These are phyloP conservation scores for Kazachstania bromeliacearum DNA, from an alignment of 805 yeast species.

Conservation along the genomic window DNA sequence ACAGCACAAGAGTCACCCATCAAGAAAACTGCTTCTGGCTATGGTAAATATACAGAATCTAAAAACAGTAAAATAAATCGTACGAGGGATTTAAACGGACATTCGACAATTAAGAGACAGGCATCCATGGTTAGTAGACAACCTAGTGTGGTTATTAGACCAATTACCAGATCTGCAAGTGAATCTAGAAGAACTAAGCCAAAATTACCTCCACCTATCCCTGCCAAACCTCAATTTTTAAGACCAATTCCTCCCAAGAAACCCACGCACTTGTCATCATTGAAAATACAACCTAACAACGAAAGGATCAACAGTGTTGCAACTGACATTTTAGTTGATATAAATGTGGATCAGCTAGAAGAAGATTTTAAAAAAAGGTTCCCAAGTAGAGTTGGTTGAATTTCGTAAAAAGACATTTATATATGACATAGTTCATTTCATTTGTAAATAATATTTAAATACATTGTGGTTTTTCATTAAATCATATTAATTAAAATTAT, in stretches of 20 bases:
- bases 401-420: background rate
- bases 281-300: background rate
- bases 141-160: conserved; percentile 5
- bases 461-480: too few relatives aligned
- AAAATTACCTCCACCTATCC: conserved; percentile 37
- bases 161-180: conserved; percentile 1
- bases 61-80: background rate
- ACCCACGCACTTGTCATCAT: conserved; percentile 30
- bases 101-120: background rate
- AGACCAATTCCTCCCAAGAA: conserved; percentile 31
- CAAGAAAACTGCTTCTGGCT: conserved; percentile 63
- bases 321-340: conserved; percentile 5
- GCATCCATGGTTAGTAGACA: background rate
- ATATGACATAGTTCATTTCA: background rate
- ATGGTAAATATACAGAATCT: conserved; percentile 61
- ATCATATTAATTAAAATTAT: too few relatives aligned
- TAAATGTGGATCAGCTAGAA: conserved; percentile 44
- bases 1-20: conserved; percentile 12
- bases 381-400: conserved; percentile 42
- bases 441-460: conserved; percentile 1
- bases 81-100: conserved; percentile 39
- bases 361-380: conserved; percentile 46
- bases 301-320: conserved; percentile 4
- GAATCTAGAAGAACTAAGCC: conserved; percentile 5
- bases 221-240: conserved; percentile 25